Conservation (phyloP, 2,329 filamentous ascomycete genomes). For the Chaetomium globosum region DNA sequence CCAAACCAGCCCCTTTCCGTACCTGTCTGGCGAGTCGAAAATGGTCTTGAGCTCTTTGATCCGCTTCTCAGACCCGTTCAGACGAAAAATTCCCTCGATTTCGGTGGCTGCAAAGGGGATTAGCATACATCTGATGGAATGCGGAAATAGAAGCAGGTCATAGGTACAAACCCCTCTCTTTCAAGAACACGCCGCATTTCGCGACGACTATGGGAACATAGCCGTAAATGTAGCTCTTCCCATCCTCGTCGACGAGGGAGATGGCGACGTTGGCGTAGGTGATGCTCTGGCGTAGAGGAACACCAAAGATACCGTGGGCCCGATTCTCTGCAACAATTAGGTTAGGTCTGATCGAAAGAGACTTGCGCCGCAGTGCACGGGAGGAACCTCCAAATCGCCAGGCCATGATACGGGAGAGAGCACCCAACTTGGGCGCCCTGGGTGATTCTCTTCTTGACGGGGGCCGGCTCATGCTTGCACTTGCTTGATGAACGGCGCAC, state of each 20-base stretch:
- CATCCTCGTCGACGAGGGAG: slow-evolving; percentile 87
- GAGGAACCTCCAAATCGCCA: slow-evolving; percentile 27
- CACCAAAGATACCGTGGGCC: slow-evolving; percentile 84
- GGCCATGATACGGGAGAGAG: slow-evolving; percentile 27
- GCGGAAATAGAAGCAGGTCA: background rate
- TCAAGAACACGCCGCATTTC: slow-evolving; percentile 95
- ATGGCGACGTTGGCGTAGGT: slow-evolving; percentile 98
- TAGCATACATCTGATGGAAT: slow-evolving; percentile 17
- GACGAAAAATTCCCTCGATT: slow-evolving; percentile 92
- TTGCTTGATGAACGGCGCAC: slow-evolving; percentile 33
- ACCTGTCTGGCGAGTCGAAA: slow-evolving; percentile 93
- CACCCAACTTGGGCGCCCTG: slow-evolving; percentile 29
- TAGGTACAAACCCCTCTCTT: slow-evolving; percentile 81
- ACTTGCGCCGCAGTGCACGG: slow-evolving; percentile 24
- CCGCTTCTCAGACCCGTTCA: slow-evolving; percentile 94
- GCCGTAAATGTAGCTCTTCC: slow-evolving; percentile 95
- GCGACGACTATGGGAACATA: slow-evolving; percentile 98
- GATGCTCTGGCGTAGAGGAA: slow-evolving; percentile 91
- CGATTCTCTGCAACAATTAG: slow-evolving; percentile 48
- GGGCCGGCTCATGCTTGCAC: slow-evolving; percentile 33
- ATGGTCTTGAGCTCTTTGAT: slow-evolving; percentile 93
- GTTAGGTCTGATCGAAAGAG: slow-evolving; percentile 21
- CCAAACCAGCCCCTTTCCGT: slow-evolving; percentile 96
- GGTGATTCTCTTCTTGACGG: slow-evolving; percentile 11
- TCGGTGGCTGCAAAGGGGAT: slow-evolving; percentile 69